These are phyloP conservation scores for Septoria linicola DNA, from an alignment of 2,329 filamentous ascomycete species.

Conservation along the genomic window DNA sequence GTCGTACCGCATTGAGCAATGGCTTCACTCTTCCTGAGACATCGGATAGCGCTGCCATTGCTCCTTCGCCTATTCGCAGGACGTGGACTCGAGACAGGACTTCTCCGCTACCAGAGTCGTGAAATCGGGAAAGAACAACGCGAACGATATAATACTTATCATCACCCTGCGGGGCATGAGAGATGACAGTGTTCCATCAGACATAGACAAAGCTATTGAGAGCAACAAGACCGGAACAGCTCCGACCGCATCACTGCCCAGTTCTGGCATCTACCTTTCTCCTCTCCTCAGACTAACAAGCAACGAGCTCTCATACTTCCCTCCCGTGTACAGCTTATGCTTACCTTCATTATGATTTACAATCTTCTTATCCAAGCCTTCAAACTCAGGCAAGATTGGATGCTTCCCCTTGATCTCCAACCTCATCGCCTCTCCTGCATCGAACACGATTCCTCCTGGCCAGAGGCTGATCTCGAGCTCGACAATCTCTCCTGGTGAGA, in stretches of 20 bases:
- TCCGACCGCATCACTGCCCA: no score
- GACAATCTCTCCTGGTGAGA: constrained; percentile 44
- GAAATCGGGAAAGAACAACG: no score
- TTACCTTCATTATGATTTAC: not conserved
- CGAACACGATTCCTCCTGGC: constrained; percentile 48
- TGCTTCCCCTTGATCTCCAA: constrained; percentile 11
- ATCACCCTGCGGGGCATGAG: no score
- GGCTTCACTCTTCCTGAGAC: not conserved
- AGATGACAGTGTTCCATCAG: no score
- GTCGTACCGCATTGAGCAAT: constrained; percentile 9
- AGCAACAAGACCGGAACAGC: no score
- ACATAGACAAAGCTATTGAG: no score
- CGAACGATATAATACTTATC: no score
- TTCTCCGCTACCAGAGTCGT: no score
- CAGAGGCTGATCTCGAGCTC: constrained; percentile 51
- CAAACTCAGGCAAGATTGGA: not conserved
- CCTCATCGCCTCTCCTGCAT: constrained; percentile 39
- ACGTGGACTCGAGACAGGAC: no score
- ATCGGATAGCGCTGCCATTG: not conserved
- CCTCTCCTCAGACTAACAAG: not conserved
- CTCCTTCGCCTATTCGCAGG: no score
- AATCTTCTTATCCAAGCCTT: not conserved
- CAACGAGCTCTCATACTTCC: not conserved
- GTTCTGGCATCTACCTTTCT: no score
- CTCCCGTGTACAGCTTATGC: not conserved